These are phyloP conservation scores for Halophytophthora batemanensis DNA, from an alignment of 352 stramenopile genomes.

Conservation along the genomic window DNA sequence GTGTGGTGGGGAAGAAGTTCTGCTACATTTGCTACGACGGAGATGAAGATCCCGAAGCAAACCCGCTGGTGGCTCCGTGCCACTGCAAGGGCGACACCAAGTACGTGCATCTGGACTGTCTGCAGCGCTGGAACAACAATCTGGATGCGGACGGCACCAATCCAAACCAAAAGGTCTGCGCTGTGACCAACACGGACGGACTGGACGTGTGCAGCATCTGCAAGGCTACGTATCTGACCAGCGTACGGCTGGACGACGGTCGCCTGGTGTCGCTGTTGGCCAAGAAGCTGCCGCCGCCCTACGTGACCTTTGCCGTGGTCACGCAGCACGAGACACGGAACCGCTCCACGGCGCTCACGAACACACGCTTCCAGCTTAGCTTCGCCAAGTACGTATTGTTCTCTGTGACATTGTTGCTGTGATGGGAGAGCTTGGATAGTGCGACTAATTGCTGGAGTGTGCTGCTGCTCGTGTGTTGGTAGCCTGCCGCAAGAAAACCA, in stretches of 20 bases:
- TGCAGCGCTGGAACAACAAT: slow-evolving; percentile 92
- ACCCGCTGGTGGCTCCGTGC: slow-evolving; percentile 88
- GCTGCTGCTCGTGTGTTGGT: slow-evolving; percentile 3
- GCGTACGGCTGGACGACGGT: slow-evolving; percentile 83
- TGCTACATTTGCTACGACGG: slow-evolving; percentile 94
- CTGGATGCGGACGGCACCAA: slow-evolving; percentile 72
- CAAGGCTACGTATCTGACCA: slow-evolving; percentile 90
- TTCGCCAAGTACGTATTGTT: slow-evolving; percentile 77
- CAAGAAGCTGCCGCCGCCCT: slow-evolving; percentile 84
- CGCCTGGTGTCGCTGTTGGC: slow-evolving; percentile 83
- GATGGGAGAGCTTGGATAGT: too few species aligned
- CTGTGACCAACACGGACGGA: slow-evolving; percentile 87
- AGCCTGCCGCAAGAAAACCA: slow-evolving; percentile 68
- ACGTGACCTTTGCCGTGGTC: slow-evolving; percentile 90
- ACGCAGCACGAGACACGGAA: slow-evolving; percentile 87
- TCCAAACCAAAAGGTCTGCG: slow-evolving; percentile 86
- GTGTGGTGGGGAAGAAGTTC: slow-evolving; percentile 52
- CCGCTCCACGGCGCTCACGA: slow-evolving; percentile 81
- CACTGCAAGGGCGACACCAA: slow-evolving; percentile 92
- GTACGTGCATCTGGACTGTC: slow-evolving; percentile 90
- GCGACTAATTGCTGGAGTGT: slow-evolving; percentile 7
- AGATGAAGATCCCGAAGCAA: slow-evolving; percentile 80
- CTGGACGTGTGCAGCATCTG: slow-evolving; percentile 90
- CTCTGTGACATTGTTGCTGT: too few species aligned
- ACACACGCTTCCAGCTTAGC: slow-evolving; percentile 91